These are phyloP conservation scores for Eragrostis curvula DNA, from an alignment of 176 grass and related monocot genomes.

Conservation along the genomic window DNA sequence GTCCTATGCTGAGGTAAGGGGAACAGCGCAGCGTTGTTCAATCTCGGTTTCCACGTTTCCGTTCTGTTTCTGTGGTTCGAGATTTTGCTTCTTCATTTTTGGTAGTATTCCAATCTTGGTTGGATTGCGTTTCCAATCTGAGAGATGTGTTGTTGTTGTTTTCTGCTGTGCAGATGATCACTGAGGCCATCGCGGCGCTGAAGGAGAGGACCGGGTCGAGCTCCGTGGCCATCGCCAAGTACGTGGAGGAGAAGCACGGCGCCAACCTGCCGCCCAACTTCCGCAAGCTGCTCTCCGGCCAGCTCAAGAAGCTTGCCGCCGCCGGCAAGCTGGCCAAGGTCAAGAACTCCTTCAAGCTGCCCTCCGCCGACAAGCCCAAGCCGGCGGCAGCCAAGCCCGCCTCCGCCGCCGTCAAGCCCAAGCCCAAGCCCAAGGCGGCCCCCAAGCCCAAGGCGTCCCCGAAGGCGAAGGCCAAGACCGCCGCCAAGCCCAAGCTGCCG, in stretches of 20 bases:
- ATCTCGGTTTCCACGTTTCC: background rate
- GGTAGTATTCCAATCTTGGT: no score
- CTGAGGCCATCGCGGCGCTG: constrained; percentile 72
- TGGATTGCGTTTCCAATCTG: background rate
- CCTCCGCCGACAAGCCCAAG: background rate
- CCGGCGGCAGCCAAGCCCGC: background rate
- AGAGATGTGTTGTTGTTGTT: background rate
- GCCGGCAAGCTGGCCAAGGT: constrained; percentile 64
- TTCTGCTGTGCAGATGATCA: constrained; percentile 61
- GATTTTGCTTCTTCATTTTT: background rate
- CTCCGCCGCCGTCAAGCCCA: background rate
- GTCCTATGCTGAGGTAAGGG: constrained; percentile 70
- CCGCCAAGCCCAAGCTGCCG: constrained; percentile 38
- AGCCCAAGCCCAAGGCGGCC: constrained; percentile 12
- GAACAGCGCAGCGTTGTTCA: no score
- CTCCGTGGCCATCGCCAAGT: constrained; percentile 75
- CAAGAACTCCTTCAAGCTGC: constrained; percentile 87
- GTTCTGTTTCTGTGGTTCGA: background rate
- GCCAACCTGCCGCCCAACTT: constrained; percentile 63
- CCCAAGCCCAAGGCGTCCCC: constrained; percentile 42
- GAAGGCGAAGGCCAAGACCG: constrained; percentile 21
- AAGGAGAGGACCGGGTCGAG: constrained; percentile 89
- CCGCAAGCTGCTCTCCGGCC: constrained; percentile 50
- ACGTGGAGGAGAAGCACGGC: constrained; percentile 71
- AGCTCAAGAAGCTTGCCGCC: constrained; percentile 71